These are phyloP conservation scores for Ampelomyces quisqualis DNA, from an alignment of 2,329 filamentous ascomycete species.

Conservation along the genomic window DNA sequence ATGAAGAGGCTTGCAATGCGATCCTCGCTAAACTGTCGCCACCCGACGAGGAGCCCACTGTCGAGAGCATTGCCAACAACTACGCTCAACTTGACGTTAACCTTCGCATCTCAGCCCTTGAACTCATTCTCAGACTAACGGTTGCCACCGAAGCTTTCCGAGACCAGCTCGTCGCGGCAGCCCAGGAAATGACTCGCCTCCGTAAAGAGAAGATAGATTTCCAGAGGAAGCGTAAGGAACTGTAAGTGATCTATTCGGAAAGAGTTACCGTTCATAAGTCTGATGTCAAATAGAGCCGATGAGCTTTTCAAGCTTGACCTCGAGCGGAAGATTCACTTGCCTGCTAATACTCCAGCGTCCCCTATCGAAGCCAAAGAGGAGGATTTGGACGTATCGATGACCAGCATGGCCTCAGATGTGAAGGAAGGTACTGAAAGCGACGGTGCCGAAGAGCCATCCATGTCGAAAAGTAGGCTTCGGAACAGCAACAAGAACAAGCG, in stretches of 20 bases:
- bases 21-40: constrained; percentile 81
- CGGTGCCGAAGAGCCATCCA: constrained; percentile 53
- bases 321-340: constrained; percentile 69
- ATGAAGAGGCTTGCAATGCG: constrained; percentile 72
- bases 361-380: constrained; percentile 53
- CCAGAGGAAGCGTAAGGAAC: constrained; percentile 71
- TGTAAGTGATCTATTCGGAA: constrained; percentile 47
- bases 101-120: constrained; percentile 73
- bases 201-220: constrained; percentile 94
- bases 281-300: constrained; percentile 58
- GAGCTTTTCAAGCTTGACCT: constrained; percentile 71
- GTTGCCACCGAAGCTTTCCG: constrained; percentile 83
- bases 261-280: neutral
- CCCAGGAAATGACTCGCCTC: constrained; percentile 89
- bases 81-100: constrained; percentile 82
- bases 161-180: constrained; percentile 87
- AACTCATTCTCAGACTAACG: constrained; percentile 83
- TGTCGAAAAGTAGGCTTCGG: constrained; percentile 59
- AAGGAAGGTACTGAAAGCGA: constrained; percentile 68
- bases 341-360: constrained; percentile 69
- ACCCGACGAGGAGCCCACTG: constrained; percentile 69
- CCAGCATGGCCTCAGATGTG: constrained; percentile 58
- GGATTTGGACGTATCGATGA: constrained; percentile 63
- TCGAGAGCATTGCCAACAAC: constrained; percentile 69
- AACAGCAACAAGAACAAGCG: constrained; percentile 68